Conservation (phyloP, 305 asterid species). For the Fraxinus angustifolia region DNA sequence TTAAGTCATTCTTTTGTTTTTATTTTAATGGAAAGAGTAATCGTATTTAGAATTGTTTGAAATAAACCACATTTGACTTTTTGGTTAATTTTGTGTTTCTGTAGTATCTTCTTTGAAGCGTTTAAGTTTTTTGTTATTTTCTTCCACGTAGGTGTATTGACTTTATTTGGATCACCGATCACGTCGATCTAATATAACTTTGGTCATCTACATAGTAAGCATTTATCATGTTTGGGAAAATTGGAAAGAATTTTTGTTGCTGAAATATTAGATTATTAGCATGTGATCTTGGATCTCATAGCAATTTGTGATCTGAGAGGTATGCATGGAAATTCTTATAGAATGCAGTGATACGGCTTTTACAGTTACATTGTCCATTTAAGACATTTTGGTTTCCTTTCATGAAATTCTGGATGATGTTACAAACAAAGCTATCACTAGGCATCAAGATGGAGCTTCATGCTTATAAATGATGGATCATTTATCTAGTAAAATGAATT, state of each 20-base stretch:
- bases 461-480: neutral
- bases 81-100: constrained; percentile 1
- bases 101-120: neutral
- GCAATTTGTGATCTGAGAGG: neutral
- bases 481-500: neutral
- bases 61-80: neutral
- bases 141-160: neutral
- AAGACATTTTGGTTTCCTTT: neutral
- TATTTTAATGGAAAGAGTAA: constrained; percentile 15
- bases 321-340: neutral
- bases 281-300: constrained; percentile 2
- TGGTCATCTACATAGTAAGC: neutral
- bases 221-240: neutral
- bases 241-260: neutral
- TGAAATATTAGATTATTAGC: neutral
- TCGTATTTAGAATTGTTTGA: neutral
- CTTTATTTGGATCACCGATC: neutral
- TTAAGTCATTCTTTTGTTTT: neutral
- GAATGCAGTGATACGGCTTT: neutral
- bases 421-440: neutral
- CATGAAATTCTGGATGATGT: neutral
- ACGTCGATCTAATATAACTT: neutral
- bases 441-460: neutral
- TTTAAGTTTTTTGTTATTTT: constrained; percentile 1
- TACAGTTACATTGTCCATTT: constrained; percentile 10